Conservation (phyloP, 345 rosid genomes). For the Eucalyptus brandiana region DNA sequence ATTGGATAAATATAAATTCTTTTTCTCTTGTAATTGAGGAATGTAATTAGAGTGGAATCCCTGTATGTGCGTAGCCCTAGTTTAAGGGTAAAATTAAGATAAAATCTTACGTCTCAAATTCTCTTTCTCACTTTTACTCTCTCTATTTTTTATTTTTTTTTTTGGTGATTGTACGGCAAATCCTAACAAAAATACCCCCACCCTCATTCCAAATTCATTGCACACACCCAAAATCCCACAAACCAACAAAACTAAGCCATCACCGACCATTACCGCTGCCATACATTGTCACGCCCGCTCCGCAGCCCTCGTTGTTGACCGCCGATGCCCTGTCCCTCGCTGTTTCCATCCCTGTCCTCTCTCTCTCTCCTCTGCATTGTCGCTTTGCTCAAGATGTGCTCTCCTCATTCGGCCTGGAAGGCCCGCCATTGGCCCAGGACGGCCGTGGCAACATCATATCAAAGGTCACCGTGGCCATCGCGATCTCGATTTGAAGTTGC, state of each 20-base stretch:
- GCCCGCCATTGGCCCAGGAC: background rate
- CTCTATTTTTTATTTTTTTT: rapidly evolving
- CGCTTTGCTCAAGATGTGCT: background rate
- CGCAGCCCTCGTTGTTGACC: background rate
- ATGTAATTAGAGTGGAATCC: no score
- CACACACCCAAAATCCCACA: background rate
- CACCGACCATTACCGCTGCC: background rate
- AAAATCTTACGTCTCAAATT: no score
- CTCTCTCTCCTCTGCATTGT: background rate
- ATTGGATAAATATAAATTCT: no score
- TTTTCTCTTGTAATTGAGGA: no score
- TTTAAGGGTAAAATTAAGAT: no score
- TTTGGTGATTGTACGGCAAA: no score
- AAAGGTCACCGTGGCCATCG: background rate
- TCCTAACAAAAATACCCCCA: no score
- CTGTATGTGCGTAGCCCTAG: rapidly evolving
- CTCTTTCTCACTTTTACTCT: no score
- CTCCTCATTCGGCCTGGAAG: background rate
- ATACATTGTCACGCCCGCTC: background rate
- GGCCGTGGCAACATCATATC: background rate
- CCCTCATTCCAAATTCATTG: background rate
- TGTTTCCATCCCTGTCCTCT: background rate
- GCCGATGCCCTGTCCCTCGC: background rate
- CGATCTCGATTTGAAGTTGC: background rate
- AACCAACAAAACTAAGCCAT: background rate